These are phyloP conservation scores for Colletotrichum liriopes DNA, from an alignment of 2,329 filamentous ascomycete species.

Conservation along the genomic window DNA sequence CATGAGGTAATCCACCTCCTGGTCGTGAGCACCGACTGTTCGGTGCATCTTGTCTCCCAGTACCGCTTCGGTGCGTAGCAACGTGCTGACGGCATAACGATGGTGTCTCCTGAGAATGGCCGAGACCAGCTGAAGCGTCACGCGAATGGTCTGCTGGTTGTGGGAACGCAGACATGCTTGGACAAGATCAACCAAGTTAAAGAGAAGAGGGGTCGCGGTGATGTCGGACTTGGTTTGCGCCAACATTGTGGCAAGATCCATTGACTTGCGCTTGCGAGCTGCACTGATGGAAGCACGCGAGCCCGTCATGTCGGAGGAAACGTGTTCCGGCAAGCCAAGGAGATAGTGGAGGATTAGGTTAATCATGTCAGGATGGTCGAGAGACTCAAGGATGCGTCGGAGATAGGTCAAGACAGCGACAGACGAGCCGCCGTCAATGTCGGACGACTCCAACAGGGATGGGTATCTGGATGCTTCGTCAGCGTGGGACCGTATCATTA, in stretches of 20 bases:
- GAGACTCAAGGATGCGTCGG: conserved; percentile 88
- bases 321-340: conserved; percentile 80
- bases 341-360: conserved; percentile 95
- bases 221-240: conserved; percentile 79
- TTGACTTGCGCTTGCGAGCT: conserved; percentile 86
- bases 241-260: conserved; percentile 87
- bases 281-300: conserved; percentile 73
- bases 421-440: conserved; percentile 96
- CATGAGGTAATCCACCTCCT: conserved; percentile 82
- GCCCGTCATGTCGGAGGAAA: conserved; percentile 54
- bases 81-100: conserved; percentile 83
- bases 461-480: conserved; percentile 77
- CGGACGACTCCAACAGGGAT: conserved; percentile 94
- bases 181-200: conserved; percentile 93
- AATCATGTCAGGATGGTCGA: conserved; percentile 95
- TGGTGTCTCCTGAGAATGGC: conserved; percentile 91
- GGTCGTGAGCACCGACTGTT: conserved; percentile 81
- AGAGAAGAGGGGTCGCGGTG: conserved; percentile 85
- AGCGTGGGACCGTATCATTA: conserved; percentile 29
- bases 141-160: conserved; percentile 90
- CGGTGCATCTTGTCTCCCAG: conserved; percentile 69
- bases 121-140: conserved; percentile 89
- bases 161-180: conserved; percentile 86
- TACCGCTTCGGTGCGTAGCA: conserved; percentile 78
- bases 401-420: conserved; percentile 96